A percentile compares a stretch with the other conserved stretches of the same genome.
These are phyloP conservation scores for Linaria vulgaris DNA, from an alignment of 257 asterid genomes.

Conservation along the genomic window DNA sequence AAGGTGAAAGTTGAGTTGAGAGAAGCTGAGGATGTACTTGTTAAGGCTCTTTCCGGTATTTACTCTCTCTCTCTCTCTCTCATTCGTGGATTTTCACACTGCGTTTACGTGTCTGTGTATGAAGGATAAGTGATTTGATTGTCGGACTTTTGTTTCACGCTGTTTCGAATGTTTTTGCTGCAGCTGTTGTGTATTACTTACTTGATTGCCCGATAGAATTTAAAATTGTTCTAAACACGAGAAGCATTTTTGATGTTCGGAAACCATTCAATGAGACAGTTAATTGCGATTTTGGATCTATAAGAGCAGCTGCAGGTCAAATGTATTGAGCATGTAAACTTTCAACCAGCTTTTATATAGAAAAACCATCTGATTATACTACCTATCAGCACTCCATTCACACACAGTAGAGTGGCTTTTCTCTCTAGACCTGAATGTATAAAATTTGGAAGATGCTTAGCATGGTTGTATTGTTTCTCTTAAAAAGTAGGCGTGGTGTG, in stretches of 20 bases:
- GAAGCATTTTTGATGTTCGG: not conserved
- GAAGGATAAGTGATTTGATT: not conserved
- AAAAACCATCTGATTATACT: not conserved
- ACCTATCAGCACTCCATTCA: not conserved
- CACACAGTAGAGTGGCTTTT: not conserved
- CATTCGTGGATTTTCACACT: not conserved
- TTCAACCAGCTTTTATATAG: not conserved
- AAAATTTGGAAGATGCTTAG: not conserved
- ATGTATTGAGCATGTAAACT: not conserved
- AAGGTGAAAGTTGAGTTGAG: slow-evolving; percentile 60
- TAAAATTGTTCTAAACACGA: not conserved
- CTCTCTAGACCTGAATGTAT: not conserved
- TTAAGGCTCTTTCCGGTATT: slow-evolving; percentile 81
- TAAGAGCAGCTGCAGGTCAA: too few species aligned
- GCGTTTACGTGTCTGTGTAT: too few species aligned
- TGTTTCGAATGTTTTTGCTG: not conserved
- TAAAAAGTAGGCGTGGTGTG: not conserved
- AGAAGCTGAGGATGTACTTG: slow-evolving; percentile 71
- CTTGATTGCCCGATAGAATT: not conserved
- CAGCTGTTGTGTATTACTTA: not conserved
- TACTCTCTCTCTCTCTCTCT: slow-evolving; percentile 1
- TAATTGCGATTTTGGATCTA: not conserved
- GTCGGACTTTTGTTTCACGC: not conserved
- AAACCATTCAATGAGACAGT: not conserved
- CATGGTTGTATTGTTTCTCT: slow-evolving; percentile 3